These are phyloP conservation scores for Crassisporium funariophilum DNA, from an alignment of 768 basidiomycete species.

Conservation along the genomic window DNA sequence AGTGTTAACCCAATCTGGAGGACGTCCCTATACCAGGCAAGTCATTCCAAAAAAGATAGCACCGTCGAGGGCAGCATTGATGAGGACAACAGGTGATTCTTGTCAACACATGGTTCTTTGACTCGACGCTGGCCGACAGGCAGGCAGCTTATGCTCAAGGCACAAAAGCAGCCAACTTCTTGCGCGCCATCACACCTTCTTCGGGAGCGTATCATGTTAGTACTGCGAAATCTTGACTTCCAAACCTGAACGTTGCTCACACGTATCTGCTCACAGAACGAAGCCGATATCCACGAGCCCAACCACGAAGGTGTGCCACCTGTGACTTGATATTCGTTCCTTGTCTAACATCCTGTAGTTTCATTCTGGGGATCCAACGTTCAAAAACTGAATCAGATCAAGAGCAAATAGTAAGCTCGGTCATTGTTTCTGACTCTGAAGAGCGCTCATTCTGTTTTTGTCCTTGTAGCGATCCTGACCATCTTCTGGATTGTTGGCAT, in stretches of 20 bases:
- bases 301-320: constrained; percentile 1
- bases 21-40: background rate
- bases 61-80: background rate
- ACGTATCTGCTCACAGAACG: background rate
- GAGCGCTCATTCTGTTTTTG: background rate
- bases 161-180: background rate
- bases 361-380: constrained; percentile 2
- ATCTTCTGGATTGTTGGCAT: constrained; percentile 6
- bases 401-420: constrained; percentile 1
- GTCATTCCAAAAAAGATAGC: background rate
- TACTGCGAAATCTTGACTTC: no score
- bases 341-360: background rate
- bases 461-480: constrained; percentile 1
- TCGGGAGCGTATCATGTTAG: constrained; percentile 2
- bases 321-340: background rate
- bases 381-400: constrained; percentile 1
- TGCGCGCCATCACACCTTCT: background rate
- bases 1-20: constrained; percentile 4
- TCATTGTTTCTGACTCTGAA: background rate
- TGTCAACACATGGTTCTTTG: constrained; percentile 6
- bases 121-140: constrained; percentile 1
- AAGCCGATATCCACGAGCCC: constrained; percentile 7
- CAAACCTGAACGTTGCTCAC: background rate
- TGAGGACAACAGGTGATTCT: background rate
- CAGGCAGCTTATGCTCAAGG: constrained; percentile 1